A percentile compares a stretch with the other conserved stretches of the same genome.
Evolutionary conservation across 495 filamentous ascomycete species (phyloP).

Genomic region (Aspergillus affinis): DNA sequence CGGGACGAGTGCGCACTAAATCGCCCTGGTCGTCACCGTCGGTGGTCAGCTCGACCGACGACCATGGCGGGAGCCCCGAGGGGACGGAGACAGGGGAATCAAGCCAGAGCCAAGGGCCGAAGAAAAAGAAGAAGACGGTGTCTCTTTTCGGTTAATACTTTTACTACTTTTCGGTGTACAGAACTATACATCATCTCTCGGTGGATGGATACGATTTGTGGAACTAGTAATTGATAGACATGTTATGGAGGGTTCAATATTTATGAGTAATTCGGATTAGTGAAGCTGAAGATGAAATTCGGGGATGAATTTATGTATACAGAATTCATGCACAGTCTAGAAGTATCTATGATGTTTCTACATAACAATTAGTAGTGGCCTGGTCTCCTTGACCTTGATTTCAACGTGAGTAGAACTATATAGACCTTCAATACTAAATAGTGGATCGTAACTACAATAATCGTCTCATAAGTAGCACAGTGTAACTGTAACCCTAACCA

Average conservation of each 20-base stretch:
- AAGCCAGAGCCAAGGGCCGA: not conserved
- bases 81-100: not conserved
- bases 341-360: too few species aligned
- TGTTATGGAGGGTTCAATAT: too few species aligned
- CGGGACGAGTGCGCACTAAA: conserved; percentile 8
- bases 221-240: not conserved
- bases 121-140: conserved; percentile 1
- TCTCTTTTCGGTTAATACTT: conserved; percentile 1
- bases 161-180: not conserved
- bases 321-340: too few species aligned
- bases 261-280: too few species aligned
- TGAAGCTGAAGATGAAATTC: too few species aligned
- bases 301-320: too few species aligned
- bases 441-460: too few species aligned
- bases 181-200: not conserved
- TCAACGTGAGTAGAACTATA: too few species aligned
- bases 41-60: not conserved
- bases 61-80: not conserved
- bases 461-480: too few species aligned
- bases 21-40: conserved; percentile 10
- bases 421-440: too few species aligned
- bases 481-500: not conserved
- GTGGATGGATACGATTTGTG: not conserved
- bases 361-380: too few species aligned
- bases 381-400: too few species aligned